Conservation (phyloP, 352 stramenopile genomes). For the Thalassiosira pacifica region DNA sequence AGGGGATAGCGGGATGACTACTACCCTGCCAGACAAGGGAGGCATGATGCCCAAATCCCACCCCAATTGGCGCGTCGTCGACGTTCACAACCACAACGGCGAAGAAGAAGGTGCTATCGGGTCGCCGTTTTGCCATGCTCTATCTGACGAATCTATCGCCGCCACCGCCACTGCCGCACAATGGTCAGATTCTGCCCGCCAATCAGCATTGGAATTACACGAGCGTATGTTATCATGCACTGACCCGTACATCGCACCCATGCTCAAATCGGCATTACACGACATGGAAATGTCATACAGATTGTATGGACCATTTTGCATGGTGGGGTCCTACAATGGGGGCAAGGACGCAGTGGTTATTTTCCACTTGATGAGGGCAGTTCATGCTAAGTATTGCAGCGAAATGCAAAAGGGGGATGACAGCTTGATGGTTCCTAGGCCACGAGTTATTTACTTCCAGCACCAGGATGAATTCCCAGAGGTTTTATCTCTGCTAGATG, state of each 20-base stretch:
- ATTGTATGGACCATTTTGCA: constrained; percentile 78
- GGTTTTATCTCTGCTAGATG: constrained; percentile 85
- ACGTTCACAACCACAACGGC: constrained; percentile 1
- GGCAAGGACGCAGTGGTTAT: constrained; percentile 91
- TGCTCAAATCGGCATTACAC: constrained; percentile 73
- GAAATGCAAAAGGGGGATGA: constrained; percentile 35
- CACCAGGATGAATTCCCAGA: constrained; percentile 94
- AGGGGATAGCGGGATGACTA: background rate
- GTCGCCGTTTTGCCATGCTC: constrained; percentile 46
- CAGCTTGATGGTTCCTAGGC: constrained; percentile 59
- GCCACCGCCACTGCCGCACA: constrained; percentile 26
- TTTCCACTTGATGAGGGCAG: constrained; percentile 88
- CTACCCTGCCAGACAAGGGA: background rate
- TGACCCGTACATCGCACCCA: constrained; percentile 70
- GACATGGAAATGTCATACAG: constrained; percentile 80
- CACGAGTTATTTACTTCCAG: constrained; percentile 95
- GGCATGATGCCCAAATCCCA: background rate
- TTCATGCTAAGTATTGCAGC: constrained; percentile 79
- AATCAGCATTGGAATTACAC: constrained; percentile 72
- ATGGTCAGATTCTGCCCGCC: constrained; percentile 74
- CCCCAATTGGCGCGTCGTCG: constrained; percentile 52
- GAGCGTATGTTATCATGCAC: constrained; percentile 67
- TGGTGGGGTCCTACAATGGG: constrained; percentile 89
- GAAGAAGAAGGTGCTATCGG: background rate
- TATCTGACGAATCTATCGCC: background rate